phyloP scores from a whole-genome alignment of 345 rosid species.

The Populus euphratica region DNA sequence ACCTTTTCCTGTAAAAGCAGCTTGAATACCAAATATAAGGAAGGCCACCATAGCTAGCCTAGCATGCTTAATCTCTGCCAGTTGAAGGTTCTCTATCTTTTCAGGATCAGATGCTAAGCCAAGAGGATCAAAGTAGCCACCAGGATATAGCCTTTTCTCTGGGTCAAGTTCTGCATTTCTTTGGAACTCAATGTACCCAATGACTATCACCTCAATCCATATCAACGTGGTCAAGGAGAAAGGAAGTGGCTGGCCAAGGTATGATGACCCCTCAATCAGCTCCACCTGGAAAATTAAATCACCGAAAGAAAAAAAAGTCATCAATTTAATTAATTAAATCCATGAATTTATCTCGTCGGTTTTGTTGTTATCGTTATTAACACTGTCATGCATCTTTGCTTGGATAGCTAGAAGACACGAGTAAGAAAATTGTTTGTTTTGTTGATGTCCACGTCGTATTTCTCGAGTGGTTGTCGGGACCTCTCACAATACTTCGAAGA shows the following conservation, averaged over 20 bases:
- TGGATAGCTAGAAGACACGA: constrained; percentile 30
- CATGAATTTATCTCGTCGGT: not conserved
- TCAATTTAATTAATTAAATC: not conserved
- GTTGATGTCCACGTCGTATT: not conserved
- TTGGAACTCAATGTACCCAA: constrained; percentile 63
- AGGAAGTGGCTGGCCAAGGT: constrained; percentile 82
- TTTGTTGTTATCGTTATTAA: not conserved
- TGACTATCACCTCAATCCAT: constrained; percentile 69
- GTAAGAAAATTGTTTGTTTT: not conserved
- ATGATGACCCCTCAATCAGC: constrained; percentile 83
- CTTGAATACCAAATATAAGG: constrained; percentile 70
- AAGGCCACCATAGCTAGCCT: constrained; percentile 87
- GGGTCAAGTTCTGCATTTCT: constrained; percentile 76
- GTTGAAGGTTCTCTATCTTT: constrained; percentile 53
- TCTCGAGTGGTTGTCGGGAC: not conserved
- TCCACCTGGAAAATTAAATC: constrained; percentile 50
- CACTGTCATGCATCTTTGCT: not conserved
- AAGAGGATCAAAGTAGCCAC: constrained; percentile 81
- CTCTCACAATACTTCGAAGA: no score
- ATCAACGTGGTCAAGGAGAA: constrained; percentile 77
- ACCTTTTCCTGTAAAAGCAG: constrained; percentile 76
- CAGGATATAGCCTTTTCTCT: constrained; percentile 68
- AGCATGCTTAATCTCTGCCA: constrained; percentile 83
- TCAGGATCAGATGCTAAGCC: constrained; percentile 74
- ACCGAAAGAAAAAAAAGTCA: no score